Conservation (phyloP, 257 asterid species). For the Orobanche coerulescens region DNA sequence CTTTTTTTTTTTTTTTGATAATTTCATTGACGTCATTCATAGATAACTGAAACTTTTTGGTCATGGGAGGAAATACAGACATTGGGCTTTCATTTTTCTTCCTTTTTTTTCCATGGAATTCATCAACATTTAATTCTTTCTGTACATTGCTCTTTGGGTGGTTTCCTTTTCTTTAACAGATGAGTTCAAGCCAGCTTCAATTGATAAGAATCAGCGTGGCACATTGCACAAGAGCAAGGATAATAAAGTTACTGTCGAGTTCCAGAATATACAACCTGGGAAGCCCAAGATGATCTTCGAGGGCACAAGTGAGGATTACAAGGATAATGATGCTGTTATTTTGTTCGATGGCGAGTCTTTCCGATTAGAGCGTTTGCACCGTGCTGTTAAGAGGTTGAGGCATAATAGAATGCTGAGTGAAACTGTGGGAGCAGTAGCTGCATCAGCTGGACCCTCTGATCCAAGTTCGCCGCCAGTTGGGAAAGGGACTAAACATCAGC, state of each 20-base stretch:
- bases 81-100: neutral
- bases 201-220: constrained; percentile 85
- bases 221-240: constrained; percentile 81
- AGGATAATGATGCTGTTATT: constrained; percentile 87
- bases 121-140: neutral
- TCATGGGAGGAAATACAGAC: neutral
- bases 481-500: constrained; percentile 49
- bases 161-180: constrained; percentile 32
- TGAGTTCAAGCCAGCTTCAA: constrained; percentile 97
- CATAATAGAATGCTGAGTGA: constrained; percentile 76
- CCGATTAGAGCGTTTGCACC: constrained; percentile 80
- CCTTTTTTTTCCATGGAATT: neutral
- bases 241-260: constrained; percentile 78
- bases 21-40: neutral
- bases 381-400: constrained; percentile 85
- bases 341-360: constrained; percentile 82
- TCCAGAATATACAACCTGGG: constrained; percentile 78
- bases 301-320: constrained; percentile 90
- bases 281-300: constrained; percentile 82
- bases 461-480: constrained; percentile 54
- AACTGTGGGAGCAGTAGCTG: constrained; percentile 35
- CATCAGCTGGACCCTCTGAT: constrained; percentile 36
- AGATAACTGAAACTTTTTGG: neutral
- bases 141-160: constrained; percentile 7
- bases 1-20: neutral